Base-by-base conservation (phyloP, 2,329 filamentous ascomycete species). In the Penicillium polonicum region DNA sequence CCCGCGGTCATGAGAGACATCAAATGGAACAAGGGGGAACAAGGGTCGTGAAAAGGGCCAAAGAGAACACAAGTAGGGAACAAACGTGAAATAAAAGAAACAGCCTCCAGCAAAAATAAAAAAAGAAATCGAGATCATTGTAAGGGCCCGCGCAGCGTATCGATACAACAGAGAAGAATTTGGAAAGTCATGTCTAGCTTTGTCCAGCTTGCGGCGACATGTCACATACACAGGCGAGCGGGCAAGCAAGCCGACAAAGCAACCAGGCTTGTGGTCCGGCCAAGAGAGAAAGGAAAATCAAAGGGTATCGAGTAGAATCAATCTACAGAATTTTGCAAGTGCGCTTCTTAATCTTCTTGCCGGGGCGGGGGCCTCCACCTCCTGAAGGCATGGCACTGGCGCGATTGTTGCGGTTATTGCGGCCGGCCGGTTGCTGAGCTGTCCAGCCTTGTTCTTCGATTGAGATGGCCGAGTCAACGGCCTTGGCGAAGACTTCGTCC, bases 401-500 rank as follows among this genome's bases (percentile, higher is more conserved):
- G 42, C 62, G 65, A 21, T 57, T 54, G 51, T 59, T 63, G 54
- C 42, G 65, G 19, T 57, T 54, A 51, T 60, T 64, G 17, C 49
- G 55, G 29, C 48, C 23, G n/a, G 48, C 9, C 12, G 63, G 60
- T 31, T 63, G 65, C 38, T 60, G 62, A 43, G 64, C 65, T 78
- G 77, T 60, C 69, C 72, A 72, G 48, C 67, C 72, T 55, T 85
- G 87, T 73, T 86, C 87, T 69, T 92, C 91, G 69, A 92, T 90
- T 65, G 88, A 86, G 29, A 99, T 91, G 33, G 94, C 92, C 51
- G 90, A 93, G 70, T 92, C 86, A 72, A 99, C 92, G 55, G 94
- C 94, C 61, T 86, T 83, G 75, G 95, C 89, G 77, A 99, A 99
- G 72, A 97, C 94, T 70, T 97, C 93, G 74, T 97, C 91, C 45